Evolutionary conservation across 257 asterid species (phyloP).

Genomic region (Galeopsis tetrahit): DNA sequence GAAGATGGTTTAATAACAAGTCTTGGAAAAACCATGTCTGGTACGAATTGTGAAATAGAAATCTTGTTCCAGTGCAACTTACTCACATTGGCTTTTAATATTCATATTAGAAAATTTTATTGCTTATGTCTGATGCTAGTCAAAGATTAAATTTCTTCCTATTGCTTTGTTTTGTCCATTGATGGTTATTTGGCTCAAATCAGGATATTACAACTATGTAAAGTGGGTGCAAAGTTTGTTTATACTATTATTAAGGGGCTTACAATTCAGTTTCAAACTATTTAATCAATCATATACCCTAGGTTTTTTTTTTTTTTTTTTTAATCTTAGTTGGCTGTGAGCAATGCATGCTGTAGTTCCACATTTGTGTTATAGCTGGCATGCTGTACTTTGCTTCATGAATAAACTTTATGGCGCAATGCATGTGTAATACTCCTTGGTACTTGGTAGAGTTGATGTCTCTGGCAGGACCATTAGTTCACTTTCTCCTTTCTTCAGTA

Average conservation of each 20-base stretch:
- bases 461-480: slow-evolving; percentile 1
- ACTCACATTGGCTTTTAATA: background rate
- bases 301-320: background rate
- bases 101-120: background rate
- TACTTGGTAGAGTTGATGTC: background rate
- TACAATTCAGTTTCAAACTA: background rate
- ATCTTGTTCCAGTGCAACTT: slow-evolving; percentile 1
- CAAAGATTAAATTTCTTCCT: background rate
- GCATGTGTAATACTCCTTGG: background rate
- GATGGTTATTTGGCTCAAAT: background rate
- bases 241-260: background rate
- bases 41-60: slow-evolving; percentile 43
- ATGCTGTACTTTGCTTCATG: background rate
- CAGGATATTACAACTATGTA: background rate
- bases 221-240: background rate
- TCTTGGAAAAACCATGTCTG: slow-evolving; percentile 90
- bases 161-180: background rate
- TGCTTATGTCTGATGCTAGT: background rate
- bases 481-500: background rate
- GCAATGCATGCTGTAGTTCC: background rate
- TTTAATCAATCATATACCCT: background rate
- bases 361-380: slow-evolving; percentile 1
- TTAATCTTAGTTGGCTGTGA: background rate
- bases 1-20: slow-evolving; percentile 80
- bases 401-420: background rate